Evolutionary conservation across 352 stramenopile species (phyloP).

Genomic region (Thalassiosira livingstoniorum): DNA sequence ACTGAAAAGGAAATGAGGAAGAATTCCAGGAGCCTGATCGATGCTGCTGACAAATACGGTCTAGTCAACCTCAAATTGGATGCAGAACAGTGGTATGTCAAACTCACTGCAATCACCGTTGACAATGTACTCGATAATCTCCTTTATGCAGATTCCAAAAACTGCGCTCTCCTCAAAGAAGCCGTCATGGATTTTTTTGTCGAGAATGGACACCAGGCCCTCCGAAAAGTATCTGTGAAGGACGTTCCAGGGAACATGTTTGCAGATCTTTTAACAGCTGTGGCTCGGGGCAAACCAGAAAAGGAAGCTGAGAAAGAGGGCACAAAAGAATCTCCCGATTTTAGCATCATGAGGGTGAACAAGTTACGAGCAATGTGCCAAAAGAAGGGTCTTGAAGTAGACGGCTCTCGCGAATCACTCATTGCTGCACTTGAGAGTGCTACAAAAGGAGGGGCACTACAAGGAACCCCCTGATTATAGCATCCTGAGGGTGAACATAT

Average conservation of each 20-base stretch:
- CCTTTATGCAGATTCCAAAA: conserved; percentile 21
- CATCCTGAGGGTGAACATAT: neutral
- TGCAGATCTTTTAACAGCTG: neutral
- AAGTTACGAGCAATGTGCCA: neutral
- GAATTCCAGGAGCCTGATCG: conserved; percentile 18
- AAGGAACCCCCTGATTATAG: neutral
- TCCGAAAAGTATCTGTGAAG: neutral
- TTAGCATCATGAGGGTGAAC: neutral
- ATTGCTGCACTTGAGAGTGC: neutral
- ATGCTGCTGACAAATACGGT: conserved; percentile 36
- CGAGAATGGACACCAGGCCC: conserved; percentile 10
- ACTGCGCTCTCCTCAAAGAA: conserved; percentile 24
- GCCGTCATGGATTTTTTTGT: conserved; percentile 31
- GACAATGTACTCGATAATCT: conserved; percentile 31
- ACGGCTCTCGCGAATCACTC: neutral
- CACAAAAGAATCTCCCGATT: neutral
- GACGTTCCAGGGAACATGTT: neutral
- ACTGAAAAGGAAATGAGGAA: neutral
- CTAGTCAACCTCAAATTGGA: conserved; percentile 22
- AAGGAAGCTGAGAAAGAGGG: neutral
- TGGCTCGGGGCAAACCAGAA: neutral
- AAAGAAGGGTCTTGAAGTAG: neutral
- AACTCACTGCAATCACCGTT: neutral
- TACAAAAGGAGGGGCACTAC: conserved; percentile 33
- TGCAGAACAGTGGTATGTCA: conserved; percentile 25